Conservation (phyloP, 768 basidiomycete species). For the Leccinum fibrillosum region DNA sequence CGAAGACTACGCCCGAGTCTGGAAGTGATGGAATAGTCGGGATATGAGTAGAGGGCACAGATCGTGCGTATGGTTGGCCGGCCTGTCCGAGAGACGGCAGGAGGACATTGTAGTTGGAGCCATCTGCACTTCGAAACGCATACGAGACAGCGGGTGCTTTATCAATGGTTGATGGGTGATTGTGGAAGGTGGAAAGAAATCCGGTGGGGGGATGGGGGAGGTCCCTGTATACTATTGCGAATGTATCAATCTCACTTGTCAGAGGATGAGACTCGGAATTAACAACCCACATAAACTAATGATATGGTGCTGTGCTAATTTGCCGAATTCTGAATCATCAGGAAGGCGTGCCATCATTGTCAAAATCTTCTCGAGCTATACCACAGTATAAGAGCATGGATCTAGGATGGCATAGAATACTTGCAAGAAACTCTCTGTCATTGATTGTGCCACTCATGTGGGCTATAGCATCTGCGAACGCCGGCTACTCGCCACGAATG, state of each 20-base stretch:
- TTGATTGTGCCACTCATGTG: constrained; percentile 43
- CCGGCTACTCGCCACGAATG: constrained; percentile 35
- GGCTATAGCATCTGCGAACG: constrained; percentile 45
- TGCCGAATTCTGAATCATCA: constrained; percentile 26
- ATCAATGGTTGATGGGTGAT: not conserved
- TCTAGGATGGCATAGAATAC: constrained; percentile 18
- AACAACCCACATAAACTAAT: constrained; percentile 54
- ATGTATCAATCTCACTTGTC: not conserved
- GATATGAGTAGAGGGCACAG: constrained; percentile 49
- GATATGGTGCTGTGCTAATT: constrained; percentile 45
- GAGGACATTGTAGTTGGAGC: constrained; percentile 55
- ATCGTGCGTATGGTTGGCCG: constrained; percentile 64
- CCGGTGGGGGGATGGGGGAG: constrained; percentile 69
- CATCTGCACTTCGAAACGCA: constrained; percentile 57
- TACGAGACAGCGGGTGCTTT: constrained; percentile 35
- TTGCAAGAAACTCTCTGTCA: constrained; percentile 60
- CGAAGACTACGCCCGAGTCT: constrained; percentile 66
- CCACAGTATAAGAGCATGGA: not conserved
- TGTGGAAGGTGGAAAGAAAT: constrained; percentile 38
- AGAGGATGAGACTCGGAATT: not conserved
- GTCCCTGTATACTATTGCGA: constrained; percentile 64
- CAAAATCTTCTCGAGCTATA: constrained; percentile 61
- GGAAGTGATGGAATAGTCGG: constrained; percentile 50
- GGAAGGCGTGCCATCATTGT: constrained; percentile 56
- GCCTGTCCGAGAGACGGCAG: constrained; percentile 56